Base-by-base conservation (phyloP, 192 early-diverging fungal species). In the Chytriomyces sp. region DNA sequence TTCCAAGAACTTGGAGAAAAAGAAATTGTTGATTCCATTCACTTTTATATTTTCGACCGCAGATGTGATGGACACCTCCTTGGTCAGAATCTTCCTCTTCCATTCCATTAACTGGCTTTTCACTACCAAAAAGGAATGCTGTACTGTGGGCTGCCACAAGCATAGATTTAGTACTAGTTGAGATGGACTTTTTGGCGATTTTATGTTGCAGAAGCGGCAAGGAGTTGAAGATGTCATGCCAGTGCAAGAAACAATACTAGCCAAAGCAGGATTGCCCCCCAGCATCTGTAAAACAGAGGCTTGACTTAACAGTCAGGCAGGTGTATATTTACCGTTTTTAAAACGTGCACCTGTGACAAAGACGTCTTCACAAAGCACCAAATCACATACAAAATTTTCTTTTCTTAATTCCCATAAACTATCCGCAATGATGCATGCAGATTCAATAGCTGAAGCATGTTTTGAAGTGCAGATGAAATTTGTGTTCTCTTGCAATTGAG, bases 391-490 rank as follows among this genome's bases (percentile, higher is more conserved):
- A 45, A 20, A 13, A 72, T 73, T 61, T 16, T 67, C 67, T 16
- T 61, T 57, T 13, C 59, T 13, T 13, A 72, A 23, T 7, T 50
- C 69, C 20, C 44, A 5, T 35, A 78, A 75, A 20, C 16, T 18
- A 7, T 45, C 20, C 0, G 44, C 11, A 45, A 78, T 62, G n/a
- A 35, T 53, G 5, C 13, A 16, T 7, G 48, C 46, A 78, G 47
- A 57, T 20, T 78, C 67, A 35, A 78, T n/a, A 8, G 67, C 66
- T 18, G 77, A 78, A 18, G 53, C 16, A 48, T 10, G 16, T 23
- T 79, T 79, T 26, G 61, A 64, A 45, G 78, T 79, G 57, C 8
- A 44, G 28, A 79, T 43, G 60, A 80, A 80, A 61, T 71, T 50
- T n/a, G 61, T 77, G 48, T 80, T 65, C 16, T 76, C 49, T 10